phyloP scores from a whole-genome alignment of 306 rosid genomes.

The Dalbergia cultrata region DNA sequence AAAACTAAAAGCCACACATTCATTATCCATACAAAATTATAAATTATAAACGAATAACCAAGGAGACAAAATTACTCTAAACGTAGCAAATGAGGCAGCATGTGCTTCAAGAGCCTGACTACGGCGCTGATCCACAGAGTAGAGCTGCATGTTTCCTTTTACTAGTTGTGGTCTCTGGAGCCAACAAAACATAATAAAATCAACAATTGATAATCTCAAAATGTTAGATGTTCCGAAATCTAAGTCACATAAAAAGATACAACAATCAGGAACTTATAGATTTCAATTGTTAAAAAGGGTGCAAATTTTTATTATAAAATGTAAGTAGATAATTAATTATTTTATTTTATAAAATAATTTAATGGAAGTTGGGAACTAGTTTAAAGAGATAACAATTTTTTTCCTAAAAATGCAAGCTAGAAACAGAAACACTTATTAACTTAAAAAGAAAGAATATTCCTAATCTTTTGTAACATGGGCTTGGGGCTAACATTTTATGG shows the following conservation, averaged over 20 bases:
- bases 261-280: neutral
- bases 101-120: constrained; percentile 83
- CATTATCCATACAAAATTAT: neutral
- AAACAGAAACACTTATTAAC: neutral
- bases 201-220: neutral
- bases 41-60: constrained; percentile 1
- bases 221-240: neutral
- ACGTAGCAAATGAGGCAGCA: constrained; percentile 71
- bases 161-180: constrained; percentile 71
- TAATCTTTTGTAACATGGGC: neutral
- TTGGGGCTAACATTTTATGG: too few relatives aligned
- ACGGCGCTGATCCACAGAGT: constrained; percentile 71
- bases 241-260: neutral
- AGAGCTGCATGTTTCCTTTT: constrained; percentile 76
- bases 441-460: neutral
- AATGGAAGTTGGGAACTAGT: neutral
- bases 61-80: constrained; percentile 51
- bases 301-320: neutral
- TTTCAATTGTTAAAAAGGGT: neutral
- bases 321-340: neutral
- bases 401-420: neutral
- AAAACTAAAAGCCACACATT: constrained; percentile 25
- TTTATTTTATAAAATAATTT: neutral
- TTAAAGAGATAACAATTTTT: neutral
- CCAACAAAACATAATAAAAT: constrained; percentile 4